Evolutionary conservation across 2,329 filamentous ascomycete genomes (phyloP).

Genomic region (Capronia americana): DNA sequence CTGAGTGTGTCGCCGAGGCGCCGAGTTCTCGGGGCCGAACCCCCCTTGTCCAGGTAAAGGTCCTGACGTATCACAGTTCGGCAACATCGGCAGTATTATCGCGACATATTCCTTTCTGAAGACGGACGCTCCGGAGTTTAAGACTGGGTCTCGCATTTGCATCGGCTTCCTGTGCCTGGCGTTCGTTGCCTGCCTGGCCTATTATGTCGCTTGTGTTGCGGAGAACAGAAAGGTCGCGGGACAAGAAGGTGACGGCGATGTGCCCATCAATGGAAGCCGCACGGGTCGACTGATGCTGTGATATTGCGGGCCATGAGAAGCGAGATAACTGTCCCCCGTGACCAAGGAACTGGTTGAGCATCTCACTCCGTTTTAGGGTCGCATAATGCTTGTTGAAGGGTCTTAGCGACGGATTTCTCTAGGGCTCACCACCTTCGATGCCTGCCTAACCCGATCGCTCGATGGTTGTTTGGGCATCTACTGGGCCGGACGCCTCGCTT

Average conservation of each 20-base stretch:
- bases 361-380: neutral
- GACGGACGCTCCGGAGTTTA: conserved; percentile 1
- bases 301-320: neutral
- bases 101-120: conserved; percentile 7
- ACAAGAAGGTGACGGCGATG: neutral
- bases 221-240: neutral
- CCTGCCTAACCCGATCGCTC: neutral
- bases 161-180: conserved; percentile 9
- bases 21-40: neutral
- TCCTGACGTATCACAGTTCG: neutral
- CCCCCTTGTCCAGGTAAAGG: neutral
- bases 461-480: neutral
- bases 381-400: neutral
- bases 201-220: neutral
- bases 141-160: neutral
- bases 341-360: neutral
- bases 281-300: neutral
- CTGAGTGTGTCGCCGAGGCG: neutral
- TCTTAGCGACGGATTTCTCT: neutral
- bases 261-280: neutral
- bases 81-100: conserved; percentile 7
- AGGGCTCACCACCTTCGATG: neutral
- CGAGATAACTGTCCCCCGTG: neutral
- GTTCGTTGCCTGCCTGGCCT: neutral
- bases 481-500: neutral